phyloP scores from a whole-genome alignment of 2,329 filamentous ascomycete genomes.

The Paecilomyces sp. region DNA sequence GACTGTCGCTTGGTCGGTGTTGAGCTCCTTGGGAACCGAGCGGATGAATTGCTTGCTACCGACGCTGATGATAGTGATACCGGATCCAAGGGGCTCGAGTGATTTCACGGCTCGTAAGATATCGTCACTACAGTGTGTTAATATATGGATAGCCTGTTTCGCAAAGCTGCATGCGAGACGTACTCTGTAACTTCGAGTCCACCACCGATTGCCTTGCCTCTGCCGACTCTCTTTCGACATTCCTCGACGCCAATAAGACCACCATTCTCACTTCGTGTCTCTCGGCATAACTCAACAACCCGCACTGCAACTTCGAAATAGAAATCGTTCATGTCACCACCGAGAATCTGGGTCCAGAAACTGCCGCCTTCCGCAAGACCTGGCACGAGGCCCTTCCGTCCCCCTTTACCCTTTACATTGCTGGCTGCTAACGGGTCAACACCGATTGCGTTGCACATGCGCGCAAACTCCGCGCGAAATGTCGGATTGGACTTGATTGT shows the following conservation, averaged over 20 bases:
- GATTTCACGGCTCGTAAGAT: conserved; percentile 83
- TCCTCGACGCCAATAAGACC: conserved; percentile 81
- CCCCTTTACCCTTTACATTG: conserved; percentile 45
- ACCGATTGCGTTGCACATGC: conserved; percentile 96
- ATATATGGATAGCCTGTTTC: neutral
- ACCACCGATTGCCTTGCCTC: conserved; percentile 65
- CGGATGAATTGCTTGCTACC: conserved; percentile 82
- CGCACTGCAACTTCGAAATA: conserved; percentile 97
- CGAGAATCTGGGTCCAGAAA: conserved; percentile 89
- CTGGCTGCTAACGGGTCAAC: conserved; percentile 83
- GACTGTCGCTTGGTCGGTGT: conserved; percentile 86
- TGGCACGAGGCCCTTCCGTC: conserved; percentile 34
- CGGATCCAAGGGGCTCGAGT: conserved; percentile 77
- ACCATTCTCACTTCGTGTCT: conserved; percentile 83
- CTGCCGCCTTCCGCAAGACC: conserved; percentile 48
- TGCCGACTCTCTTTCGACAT: conserved; percentile 67
- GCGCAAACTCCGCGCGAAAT: conserved; percentile 93
- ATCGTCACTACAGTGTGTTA: conserved; percentile 59
- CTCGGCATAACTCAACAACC: conserved; percentile 85
- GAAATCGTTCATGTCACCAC: conserved; percentile 90
- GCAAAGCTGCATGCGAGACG: conserved; percentile 14
- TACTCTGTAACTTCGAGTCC: conserved; percentile 73
- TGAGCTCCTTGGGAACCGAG: conserved; percentile 89
- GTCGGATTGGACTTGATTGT: conserved; percentile 93
- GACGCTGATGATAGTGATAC: conserved; percentile 77